Percentiles rank a stretch among this genome's conserved stretches.
Evolutionary conservation across 106 monocot species (phyloP).

Genomic region (Allium fistulosum): DNA sequence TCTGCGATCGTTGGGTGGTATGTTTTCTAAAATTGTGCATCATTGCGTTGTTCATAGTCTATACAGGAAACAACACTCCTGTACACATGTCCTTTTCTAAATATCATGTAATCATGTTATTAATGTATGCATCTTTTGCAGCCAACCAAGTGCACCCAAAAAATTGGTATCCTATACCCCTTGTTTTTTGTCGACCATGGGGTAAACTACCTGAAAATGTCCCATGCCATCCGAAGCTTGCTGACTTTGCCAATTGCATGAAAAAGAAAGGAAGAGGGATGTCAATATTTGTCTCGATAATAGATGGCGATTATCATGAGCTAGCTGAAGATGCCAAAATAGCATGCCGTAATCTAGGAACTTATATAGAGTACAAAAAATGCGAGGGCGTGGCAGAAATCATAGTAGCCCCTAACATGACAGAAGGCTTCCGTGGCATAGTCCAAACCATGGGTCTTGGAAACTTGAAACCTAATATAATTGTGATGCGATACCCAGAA

Average conservation of each 20-base stretch:
- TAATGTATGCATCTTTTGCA: conserved; percentile 13
- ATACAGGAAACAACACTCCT: no score
- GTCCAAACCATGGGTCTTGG: conserved; percentile 98
- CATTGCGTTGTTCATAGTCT: no score
- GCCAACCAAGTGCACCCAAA: conserved; percentile 92
- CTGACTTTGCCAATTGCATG: conserved; percentile 98
- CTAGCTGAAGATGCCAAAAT: conserved; percentile 85
- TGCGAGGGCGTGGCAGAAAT: conserved; percentile 98
- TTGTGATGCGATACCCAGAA: conserved; percentile 97
- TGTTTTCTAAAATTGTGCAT: neutral
- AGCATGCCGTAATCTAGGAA: conserved; percentile 72
- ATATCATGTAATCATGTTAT: no score
- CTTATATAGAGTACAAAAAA: conserved; percentile 90
- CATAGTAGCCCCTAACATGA: conserved; percentile 77
- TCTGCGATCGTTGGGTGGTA: conserved; percentile 97
- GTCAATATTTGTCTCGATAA: conserved; percentile 87
- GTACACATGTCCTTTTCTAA: no score
- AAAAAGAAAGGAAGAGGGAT: conserved; percentile 98
- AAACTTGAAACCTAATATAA: conserved; percentile 93
- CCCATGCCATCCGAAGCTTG: conserved; percentile 97
- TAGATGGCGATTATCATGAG: conserved; percentile 89
- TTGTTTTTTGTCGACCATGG: conserved; percentile 96
- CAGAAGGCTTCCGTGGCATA: conserved; percentile 85
- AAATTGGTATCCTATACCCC: conserved; percentile 98
- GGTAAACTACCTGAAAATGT: conserved; percentile 97